Evolutionary conservation across 176 grass and related monocot species (phyloP).

Genomic region (Carex myosuroides): DNA sequence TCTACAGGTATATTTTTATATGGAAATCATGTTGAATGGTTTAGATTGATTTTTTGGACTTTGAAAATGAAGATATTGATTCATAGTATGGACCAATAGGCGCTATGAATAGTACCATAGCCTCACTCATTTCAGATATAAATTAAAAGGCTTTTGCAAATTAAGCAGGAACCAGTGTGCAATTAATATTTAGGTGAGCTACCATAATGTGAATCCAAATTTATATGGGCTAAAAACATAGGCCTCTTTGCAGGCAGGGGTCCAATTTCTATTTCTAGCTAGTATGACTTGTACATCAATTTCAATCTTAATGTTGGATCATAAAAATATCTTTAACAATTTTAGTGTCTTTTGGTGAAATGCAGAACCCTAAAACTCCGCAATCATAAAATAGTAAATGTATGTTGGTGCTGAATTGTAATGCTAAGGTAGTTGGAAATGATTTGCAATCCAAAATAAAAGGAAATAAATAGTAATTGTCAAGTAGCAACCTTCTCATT

Average conservation of each 20-base stretch:
- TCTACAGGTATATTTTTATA: no score
- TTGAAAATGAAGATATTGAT: no score
- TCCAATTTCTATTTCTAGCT: not conserved
- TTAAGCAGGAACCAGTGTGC: not conserved
- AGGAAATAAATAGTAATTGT: not conserved
- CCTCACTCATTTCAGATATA: no score
- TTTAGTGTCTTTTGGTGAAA: not conserved
- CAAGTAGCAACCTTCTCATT: conserved; percentile 68
- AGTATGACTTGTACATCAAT: not conserved
- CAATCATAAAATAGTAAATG: not conserved
- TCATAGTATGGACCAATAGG: no score
- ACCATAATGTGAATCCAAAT: not conserved
- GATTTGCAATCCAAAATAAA: not conserved
- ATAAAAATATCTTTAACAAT: not conserved
- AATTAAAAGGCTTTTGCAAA: not conserved
- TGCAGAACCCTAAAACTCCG: not conserved
- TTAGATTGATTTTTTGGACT: no score
- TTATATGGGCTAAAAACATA: not conserved
- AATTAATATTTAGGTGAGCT: not conserved
- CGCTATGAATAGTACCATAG: no score
- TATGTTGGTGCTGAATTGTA: not conserved
- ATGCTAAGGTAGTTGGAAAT: not conserved
- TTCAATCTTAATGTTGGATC: not conserved
- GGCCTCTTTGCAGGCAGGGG: not conserved
- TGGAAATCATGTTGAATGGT: no score